These are phyloP conservation scores for Capsicum pubescens DNA, from an alignment of 257 asterid genomes.

Conservation along the genomic window DNA sequence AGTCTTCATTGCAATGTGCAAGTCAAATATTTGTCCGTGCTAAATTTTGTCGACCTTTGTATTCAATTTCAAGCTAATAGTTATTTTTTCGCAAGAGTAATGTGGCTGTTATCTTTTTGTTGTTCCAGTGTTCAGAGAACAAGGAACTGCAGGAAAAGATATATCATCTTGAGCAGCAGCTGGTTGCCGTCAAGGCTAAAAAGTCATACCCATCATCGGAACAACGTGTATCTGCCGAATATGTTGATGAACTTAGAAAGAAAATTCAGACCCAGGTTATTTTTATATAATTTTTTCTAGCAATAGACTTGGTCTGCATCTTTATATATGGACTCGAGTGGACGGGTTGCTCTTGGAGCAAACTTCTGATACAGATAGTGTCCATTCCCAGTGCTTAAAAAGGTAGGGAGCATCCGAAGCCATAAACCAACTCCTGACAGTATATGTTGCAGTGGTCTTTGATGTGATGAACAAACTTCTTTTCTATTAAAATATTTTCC, in stretches of 20 bases:
- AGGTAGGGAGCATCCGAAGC: conserved; percentile 7
- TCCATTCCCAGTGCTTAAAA: conserved; percentile 8
- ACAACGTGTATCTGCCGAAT: conserved; percentile 57
- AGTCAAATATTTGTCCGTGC: background rate
- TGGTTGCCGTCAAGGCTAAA: conserved; percentile 56
- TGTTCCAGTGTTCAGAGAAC: conserved; percentile 69
- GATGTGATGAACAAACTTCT: conserved; percentile 15
- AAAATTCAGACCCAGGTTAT: conserved; percentile 82
- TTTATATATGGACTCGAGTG: background rate
- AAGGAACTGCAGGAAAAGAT: conserved; percentile 69
- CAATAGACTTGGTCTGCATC: conserved; percentile 12
- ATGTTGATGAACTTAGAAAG: conserved; percentile 67
- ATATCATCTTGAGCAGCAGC: conserved; percentile 68
- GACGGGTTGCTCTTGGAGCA: background rate
- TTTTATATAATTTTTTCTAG: background rate
- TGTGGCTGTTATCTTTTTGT: conserved; percentile 36
- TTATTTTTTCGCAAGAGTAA: conserved; percentile 12
- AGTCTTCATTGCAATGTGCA: background rate
- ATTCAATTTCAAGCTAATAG: background rate
- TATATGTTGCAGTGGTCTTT: background rate
- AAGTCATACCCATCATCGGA: conserved; percentile 47
- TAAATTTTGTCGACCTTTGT: conserved; percentile 7
- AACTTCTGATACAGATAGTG: background rate
- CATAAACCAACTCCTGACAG: conserved; percentile 13
- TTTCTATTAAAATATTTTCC: background rate